A percentile compares a stretch with the other conserved stretches of the same genome.
Conservation (phyloP, 2,329 filamentous ascomycete species). For the Hymenoscyphus albidus region DNA sequence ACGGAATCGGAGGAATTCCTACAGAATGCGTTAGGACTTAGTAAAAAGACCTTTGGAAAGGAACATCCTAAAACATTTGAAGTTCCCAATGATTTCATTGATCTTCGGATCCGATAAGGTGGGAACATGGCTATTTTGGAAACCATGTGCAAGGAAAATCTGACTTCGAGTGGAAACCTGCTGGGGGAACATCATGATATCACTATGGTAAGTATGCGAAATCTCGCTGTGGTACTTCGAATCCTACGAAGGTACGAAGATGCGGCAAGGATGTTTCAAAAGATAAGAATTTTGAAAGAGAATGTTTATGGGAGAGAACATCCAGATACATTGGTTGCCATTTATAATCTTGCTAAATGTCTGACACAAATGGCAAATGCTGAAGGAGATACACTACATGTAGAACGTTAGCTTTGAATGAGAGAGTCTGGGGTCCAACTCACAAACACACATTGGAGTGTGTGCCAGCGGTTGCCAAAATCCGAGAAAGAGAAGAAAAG, state of each 20-base stretch:
- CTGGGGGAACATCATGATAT: neutral
- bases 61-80: conserved; percentile 2
- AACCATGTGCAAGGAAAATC: neutral
- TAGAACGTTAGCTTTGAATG: neutral
- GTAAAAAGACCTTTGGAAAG: neutral
- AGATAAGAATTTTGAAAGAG: neutral
- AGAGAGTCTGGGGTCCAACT: neutral
- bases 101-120: neutral
- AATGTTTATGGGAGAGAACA: neutral
- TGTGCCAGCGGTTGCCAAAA: neutral
- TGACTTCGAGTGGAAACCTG: neutral
- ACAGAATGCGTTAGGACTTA: conserved; percentile 6
- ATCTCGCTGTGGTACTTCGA: too few species aligned
- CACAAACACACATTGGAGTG: neutral
- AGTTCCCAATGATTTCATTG: neutral
- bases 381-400: neutral
- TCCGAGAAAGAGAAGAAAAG: neutral
- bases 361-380: neutral
- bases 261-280: neutral
- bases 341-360: neutral
- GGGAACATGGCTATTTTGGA: neutral
- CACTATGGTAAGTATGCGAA: neutral
- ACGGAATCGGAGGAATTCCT: conserved; percentile 31
- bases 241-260: too few species aligned
- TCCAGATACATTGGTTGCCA: neutral